A percentile compares a stretch with the other conserved stretches of the same genome.
phyloP scores from a whole-genome alignment of 352 stramenopile genomes.

The Plasmopara viticola region DNA sequence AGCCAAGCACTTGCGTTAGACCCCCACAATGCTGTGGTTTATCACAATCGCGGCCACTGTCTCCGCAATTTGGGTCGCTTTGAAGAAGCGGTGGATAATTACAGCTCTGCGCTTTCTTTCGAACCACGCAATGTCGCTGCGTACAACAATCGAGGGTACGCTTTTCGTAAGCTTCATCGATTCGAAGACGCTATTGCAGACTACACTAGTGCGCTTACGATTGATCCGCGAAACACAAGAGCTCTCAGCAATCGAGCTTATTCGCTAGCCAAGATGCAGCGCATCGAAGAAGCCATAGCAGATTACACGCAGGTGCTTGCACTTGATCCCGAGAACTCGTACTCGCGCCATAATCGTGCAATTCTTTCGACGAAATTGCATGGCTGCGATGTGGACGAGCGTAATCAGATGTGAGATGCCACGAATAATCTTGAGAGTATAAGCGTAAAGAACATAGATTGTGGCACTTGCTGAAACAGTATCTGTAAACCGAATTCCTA shows the following conservation, averaged over 20 bases:
- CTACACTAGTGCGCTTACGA: slow-evolving; percentile 62
- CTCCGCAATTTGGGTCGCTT: slow-evolving; percentile 79
- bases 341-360: slow-evolving; percentile 81
- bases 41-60: slow-evolving; percentile 83
- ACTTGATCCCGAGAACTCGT: slow-evolving; percentile 65
- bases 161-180: slow-evolving; percentile 61
- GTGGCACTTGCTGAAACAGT: no score
- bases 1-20: slow-evolving; percentile 55
- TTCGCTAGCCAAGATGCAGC: slow-evolving; percentile 77
- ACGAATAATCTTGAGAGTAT: no score
- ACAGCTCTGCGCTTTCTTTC: slow-evolving; percentile 51
- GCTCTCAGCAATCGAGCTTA: slow-evolving; percentile 84
- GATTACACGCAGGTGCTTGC: slow-evolving; percentile 76
- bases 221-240: slow-evolving; percentile 74
- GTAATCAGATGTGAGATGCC: no score
- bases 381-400: no score
- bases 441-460: no score
- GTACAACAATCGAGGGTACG: slow-evolving; percentile 84
- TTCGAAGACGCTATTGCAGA: slow-evolving; percentile 68
- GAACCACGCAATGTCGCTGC: slow-evolving; percentile 66
- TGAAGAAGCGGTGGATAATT: slow-evolving; percentile 54
- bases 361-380: slow-evolving; percentile 23
- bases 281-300: slow-evolving; percentile 45
- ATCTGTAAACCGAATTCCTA: no score
- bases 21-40: slow-evolving; percentile 67